A percentile compares a stretch with the other conserved stretches of the same genome.
Evolutionary conservation across 768 basidiomycete genomes (phyloP).

Genomic region (Boletus speciosus): DNA sequence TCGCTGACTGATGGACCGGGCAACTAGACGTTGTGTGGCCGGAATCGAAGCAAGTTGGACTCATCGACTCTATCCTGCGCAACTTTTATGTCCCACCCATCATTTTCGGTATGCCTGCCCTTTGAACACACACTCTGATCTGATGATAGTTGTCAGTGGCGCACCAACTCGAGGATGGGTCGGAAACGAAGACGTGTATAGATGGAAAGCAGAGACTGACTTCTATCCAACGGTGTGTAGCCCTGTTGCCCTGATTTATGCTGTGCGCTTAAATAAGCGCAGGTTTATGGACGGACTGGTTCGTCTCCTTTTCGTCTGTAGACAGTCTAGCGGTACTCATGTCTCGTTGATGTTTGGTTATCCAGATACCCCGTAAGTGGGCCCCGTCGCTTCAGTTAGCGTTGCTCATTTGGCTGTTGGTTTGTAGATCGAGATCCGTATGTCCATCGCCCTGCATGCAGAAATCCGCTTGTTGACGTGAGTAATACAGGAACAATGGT

Average conservation of each 20-base stretch:
- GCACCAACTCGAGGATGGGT: slow-evolving; percentile 54
- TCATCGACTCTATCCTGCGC: slow-evolving; percentile 75
- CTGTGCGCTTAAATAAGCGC: neutral
- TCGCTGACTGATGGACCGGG: neutral
- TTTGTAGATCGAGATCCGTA: slow-evolving; percentile 45
- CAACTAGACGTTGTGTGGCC: slow-evolving; percentile 73
- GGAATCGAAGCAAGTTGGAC: slow-evolving; percentile 65
- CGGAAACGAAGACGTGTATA: slow-evolving; percentile 64
- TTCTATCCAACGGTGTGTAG: slow-evolving; percentile 60
- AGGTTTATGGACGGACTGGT: slow-evolving; percentile 73
- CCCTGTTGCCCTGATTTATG: neutral
- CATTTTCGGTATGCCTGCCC: slow-evolving; percentile 54
- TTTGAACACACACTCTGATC: neutral
- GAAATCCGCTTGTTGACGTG: neutral
- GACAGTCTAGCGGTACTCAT: neutral
- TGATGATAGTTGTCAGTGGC: slow-evolving; percentile 37
- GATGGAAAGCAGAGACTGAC: slow-evolving; percentile 83
- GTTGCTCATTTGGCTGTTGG: neutral
- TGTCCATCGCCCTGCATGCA: slow-evolving; percentile 12
- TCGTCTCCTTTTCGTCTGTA: slow-evolving; percentile 24
- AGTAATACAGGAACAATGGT: slow-evolving; percentile 8
- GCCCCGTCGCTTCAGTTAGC: neutral
- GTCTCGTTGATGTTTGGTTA: slow-evolving; percentile 4
- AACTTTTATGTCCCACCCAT: slow-evolving; percentile 81
- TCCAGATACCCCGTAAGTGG: slow-evolving; percentile 55